Conservation (phyloP, 352 stramenopile species). For the Phytophthora cactorum region DNA sequence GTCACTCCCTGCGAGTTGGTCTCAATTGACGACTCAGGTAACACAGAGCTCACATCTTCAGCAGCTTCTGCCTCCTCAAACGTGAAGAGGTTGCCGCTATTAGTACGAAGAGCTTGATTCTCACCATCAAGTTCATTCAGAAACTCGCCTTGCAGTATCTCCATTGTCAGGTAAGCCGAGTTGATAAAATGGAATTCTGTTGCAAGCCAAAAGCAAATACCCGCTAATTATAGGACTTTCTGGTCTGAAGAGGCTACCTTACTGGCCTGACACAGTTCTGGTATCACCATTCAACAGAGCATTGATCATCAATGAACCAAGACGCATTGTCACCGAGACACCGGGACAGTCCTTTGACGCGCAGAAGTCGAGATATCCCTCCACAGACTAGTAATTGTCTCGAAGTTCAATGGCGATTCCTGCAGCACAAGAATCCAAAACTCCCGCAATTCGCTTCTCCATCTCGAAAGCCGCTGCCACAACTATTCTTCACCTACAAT, state of each 20-base stretch:
- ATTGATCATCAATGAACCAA: constrained; percentile 20
- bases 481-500: neutral
- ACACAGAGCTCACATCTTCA: neutral
- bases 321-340: constrained; percentile 18
- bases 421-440: constrained; percentile 49
- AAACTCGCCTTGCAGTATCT: constrained; percentile 4
- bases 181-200: no score
- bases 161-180: constrained; percentile 4
- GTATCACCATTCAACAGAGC: constrained; percentile 17
- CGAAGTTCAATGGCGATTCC: constrained; percentile 66
- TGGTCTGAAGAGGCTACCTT: no score
- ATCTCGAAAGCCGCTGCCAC: constrained; percentile 8
- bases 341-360: constrained; percentile 36
- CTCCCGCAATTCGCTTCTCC: constrained; percentile 20
- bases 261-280: no score
- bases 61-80: neutral
- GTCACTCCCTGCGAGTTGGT: neutral
- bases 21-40: neutral
- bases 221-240: no score
- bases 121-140: constrained; percentile 8
- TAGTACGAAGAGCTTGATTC: constrained; percentile 15
- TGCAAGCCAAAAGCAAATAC: no score
- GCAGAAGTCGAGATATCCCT: constrained; percentile 35
- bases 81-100: neutral
- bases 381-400: constrained; percentile 38